Evolutionary conservation across 768 basidiomycete species (phyloP).

Genomic region (Lentinula aciculospora): DNA sequence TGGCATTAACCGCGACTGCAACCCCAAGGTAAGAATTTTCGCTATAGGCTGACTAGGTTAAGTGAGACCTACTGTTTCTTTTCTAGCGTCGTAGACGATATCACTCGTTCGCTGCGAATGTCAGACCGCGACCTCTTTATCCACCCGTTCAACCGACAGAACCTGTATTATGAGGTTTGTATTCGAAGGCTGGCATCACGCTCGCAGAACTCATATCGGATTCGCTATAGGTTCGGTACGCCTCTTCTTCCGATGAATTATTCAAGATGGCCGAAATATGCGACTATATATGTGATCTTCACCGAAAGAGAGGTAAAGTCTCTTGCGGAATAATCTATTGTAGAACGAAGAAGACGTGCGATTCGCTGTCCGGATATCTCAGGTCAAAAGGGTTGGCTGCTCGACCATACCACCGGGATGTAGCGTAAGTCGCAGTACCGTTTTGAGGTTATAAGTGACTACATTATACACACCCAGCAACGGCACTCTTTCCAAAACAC

Average conservation of each 20-base stretch:
- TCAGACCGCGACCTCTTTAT: slow-evolving; percentile 48
- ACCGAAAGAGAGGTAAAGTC: slow-evolving; percentile 49
- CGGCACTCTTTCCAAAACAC: slow-evolving; percentile 48
- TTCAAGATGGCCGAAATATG: slow-evolving; percentile 60
- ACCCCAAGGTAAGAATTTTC: slow-evolving; percentile 49
- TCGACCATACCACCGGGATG: slow-evolving; percentile 70
- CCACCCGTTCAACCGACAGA: slow-evolving; percentile 77
- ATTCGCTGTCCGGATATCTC: slow-evolving; percentile 62
- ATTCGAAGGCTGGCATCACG: neutral
- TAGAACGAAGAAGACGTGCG: slow-evolving; percentile 59
- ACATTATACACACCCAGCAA: slow-evolving; percentile 24
- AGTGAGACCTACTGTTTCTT: too few species aligned
- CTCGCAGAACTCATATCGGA: neutral
- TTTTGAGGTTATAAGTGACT: neutral
- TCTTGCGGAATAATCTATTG: slow-evolving; percentile 80
- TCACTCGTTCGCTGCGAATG: slow-evolving; percentile 63
- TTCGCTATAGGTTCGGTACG: slow-evolving; percentile 53
- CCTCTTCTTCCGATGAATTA: slow-evolving; percentile 42
- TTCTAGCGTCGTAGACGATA: slow-evolving; percentile 67
- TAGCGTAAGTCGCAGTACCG: slow-evolving; percentile 35
- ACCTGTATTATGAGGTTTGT: slow-evolving; percentile 75
- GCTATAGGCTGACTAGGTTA: neutral
- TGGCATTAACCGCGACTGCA: slow-evolving; percentile 84
- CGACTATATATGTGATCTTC: slow-evolving; percentile 60
- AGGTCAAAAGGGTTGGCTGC: slow-evolving; percentile 61